Percentiles rank a stretch among this genome's conserved stretches.
Conservation (phyloP, 2,329 filamentous ascomycete genomes). For the Pseudopithomyces chartarum region DNA sequence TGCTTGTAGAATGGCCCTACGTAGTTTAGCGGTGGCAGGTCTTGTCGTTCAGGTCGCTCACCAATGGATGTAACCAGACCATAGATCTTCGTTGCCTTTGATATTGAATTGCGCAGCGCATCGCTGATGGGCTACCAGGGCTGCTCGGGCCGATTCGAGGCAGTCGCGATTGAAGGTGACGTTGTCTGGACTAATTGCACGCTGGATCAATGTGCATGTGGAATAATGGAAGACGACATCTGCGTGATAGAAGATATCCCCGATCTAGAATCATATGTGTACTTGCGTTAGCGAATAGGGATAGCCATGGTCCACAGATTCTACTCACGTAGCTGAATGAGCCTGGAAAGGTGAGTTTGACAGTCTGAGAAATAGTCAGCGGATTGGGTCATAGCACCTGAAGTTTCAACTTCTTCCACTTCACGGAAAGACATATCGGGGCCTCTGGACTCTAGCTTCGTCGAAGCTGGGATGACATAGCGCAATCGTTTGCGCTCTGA, state of each 20-base stretch:
- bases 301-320: background rate
- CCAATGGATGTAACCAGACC: conserved; percentile 45
- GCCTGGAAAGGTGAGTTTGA: conserved; percentile 16
- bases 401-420: background rate
- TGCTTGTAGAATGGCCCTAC: conserved; percentile 48
- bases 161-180: conserved; percentile 38
- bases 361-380: conserved; percentile 12
- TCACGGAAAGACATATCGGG: background rate
- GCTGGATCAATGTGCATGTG: conserved; percentile 38
- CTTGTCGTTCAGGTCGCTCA: background rate
- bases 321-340: conserved; percentile 12
- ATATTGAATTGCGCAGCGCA: conserved; percentile 37
- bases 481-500: background rate
- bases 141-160: conserved; percentile 36
- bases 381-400: conserved; percentile 4
- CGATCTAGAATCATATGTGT: conserved; percentile 21
- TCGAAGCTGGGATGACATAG: background rate
- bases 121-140: conserved; percentile 36
- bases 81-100: conserved; percentile 37
- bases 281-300: background rate
- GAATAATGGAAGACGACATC: conserved; percentile 42
- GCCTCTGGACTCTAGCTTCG: background rate
- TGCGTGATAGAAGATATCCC: conserved; percentile 39
- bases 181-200: conserved; percentile 37
- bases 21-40: background rate